phyloP scores from a whole-genome alignment of 352 stramenopile genomes.

The Phytophthora pseudosyringae region DNA sequence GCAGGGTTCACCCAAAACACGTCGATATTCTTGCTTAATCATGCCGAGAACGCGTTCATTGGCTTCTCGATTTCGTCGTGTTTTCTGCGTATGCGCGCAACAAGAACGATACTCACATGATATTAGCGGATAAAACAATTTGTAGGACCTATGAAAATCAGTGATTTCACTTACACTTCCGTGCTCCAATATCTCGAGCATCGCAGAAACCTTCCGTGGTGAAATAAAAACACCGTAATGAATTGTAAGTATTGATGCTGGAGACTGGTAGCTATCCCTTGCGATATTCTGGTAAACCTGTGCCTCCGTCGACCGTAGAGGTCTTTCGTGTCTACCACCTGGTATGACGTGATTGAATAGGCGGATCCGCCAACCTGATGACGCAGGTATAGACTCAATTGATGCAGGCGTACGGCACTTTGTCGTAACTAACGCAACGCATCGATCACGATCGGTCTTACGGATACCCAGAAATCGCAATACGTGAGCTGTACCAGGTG shows the following conservation, averaged over 20 bases:
- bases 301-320: slow-evolving; percentile 2
- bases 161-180: slow-evolving; percentile 2
- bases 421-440: slow-evolving; percentile 40
- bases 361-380: slow-evolving; percentile 14
- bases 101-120: not conserved
- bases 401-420: not conserved
- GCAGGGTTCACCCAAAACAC: slow-evolving; percentile 4
- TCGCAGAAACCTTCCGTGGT: slow-evolving; percentile 14
- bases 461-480: slow-evolving; percentile 52
- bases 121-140: not conserved
- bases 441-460: slow-evolving; percentile 37
- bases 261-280: slow-evolving; percentile 17
- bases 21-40: slow-evolving; percentile 26
- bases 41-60: slow-evolving; percentile 22
- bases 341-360: slow-evolving; percentile 19
- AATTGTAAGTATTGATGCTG: slow-evolving; percentile 24
- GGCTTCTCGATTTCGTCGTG: not conserved
- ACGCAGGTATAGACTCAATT: not conserved
- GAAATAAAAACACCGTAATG: slow-evolving; percentile 32
- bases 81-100: not conserved
- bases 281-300: slow-evolving; percentile 27
- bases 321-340: not conserved
- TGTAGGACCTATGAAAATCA: not conserved
- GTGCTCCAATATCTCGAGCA: slow-evolving; percentile 21
- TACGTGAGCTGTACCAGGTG: slow-evolving; percentile 40